These are phyloP conservation scores for Friedmanniomyces simplex DNA, from an alignment of 495 filamentous ascomycete genomes.

Conservation along the genomic window DNA sequence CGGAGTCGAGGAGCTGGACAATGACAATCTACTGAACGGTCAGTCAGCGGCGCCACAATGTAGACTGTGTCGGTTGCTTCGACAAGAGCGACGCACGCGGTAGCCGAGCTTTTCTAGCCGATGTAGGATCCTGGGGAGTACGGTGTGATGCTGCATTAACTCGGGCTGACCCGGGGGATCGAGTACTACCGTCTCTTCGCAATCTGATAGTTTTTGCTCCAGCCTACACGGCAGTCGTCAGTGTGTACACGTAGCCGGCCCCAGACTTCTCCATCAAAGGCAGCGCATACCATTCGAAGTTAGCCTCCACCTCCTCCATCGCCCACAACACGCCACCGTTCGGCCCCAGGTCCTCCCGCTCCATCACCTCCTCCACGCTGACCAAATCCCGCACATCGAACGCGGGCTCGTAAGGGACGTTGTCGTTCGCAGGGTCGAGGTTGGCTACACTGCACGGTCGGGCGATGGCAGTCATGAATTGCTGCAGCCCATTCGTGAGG, in stretches of 20 bases:
- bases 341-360: conserved; percentile 78
- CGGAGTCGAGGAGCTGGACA: conserved; percentile 82
- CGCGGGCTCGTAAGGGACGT: conserved; percentile 66
- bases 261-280: conserved; percentile 29
- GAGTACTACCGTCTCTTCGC: conserved; percentile 85
- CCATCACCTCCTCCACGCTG: conserved; percentile 88
- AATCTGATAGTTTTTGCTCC: conserved; percentile 52
- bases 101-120: conserved; percentile 84
- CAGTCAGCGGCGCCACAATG: conserved; percentile 10
- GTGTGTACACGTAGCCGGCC: background rate
- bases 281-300: conserved; percentile 58
- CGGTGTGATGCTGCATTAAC: conserved; percentile 87
- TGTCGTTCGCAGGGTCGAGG: conserved; percentile 93
- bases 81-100: conserved; percentile 49
- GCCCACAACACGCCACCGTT: conserved; percentile 91
- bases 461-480: conserved; percentile 90
- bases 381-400: conserved; percentile 85
- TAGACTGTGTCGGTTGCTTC: background rate
- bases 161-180: conserved; percentile 97
- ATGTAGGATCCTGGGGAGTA: conserved; percentile 82
- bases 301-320: conserved; percentile 86
- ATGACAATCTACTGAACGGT: conserved; percentile 60
- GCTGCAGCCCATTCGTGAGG: conserved; percentile 97
- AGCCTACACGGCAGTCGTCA: background rate
- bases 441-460: conserved; percentile 92